phyloP scores from a whole-genome alignment of 805 yeast species.

The Teunomyces aglyptinius region DNA sequence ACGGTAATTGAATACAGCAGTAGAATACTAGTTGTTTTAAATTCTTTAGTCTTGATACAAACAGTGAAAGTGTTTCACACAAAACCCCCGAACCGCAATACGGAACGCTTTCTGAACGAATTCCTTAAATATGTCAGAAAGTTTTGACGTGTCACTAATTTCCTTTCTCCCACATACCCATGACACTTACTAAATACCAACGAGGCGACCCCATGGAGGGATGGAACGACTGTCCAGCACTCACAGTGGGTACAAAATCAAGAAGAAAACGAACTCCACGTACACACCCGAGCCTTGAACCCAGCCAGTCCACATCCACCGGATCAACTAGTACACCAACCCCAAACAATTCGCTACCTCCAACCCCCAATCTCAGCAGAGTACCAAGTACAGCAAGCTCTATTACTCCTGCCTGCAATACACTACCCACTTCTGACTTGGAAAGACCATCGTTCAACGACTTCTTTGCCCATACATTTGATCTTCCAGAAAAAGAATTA shows the following conservation, averaged over 20 bases:
- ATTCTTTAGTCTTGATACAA: too few species aligned
- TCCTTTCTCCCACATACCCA: conserved; percentile 7
- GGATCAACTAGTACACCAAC: neutral
- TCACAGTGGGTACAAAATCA: conserved; percentile 5
- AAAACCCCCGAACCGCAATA: neutral
- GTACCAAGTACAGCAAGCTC: neutral
- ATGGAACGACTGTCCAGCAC: conserved; percentile 63
- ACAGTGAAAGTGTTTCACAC: neutral
- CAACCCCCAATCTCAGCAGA: neutral
- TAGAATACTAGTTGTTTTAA: neutral
- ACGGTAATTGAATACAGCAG: too few species aligned
- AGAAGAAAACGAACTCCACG: conserved; percentile 9
- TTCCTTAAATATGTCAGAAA: neutral
- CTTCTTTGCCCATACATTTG: conserved; percentile 3
- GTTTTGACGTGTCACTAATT: conserved; percentile 2
- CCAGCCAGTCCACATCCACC: neutral
- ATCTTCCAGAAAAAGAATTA: conserved; percentile 42
- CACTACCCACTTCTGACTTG: conserved; percentile 1
- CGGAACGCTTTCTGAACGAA: neutral
- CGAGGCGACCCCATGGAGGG: conserved; percentile 45
- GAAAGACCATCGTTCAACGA: conserved; percentile 1
- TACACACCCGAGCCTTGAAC: neutral
- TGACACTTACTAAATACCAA: conserved; percentile 36
- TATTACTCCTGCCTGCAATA: neutral
- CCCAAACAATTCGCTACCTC: neutral